Percentiles rank a stretch among this genome's conserved stretches.
phyloP scores from a whole-genome alignment of 345 rosid species.

The Citrus medica region DNA sequence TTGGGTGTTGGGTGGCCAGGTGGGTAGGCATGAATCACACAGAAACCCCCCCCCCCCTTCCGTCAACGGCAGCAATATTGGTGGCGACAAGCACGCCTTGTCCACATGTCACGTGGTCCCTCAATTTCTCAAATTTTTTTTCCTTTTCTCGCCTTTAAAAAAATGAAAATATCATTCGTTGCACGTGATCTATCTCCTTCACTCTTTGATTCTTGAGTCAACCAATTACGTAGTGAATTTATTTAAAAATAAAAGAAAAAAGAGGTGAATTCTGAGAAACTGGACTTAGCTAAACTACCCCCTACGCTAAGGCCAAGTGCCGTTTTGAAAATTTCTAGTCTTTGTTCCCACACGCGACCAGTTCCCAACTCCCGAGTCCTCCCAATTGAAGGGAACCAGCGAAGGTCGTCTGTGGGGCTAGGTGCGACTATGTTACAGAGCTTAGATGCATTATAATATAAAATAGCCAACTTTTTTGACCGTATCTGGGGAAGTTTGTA shows the following conservation, averaged over 20 bases:
- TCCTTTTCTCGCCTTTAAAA: no score
- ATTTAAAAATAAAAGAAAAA: no score
- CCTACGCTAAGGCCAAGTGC: not conserved
- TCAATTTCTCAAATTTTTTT: not conserved
- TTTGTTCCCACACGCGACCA: no score
- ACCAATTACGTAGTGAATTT: not conserved
- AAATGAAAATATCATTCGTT: not conserved
- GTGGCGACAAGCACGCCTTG: not conserved
- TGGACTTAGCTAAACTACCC: not conserved
- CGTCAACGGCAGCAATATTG: no score
- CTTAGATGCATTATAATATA: no score
- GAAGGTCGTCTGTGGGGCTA: no score
- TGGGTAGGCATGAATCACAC: not conserved
- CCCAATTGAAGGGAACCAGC: no score
- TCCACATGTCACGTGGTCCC: not conserved
- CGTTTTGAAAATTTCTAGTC: no score
- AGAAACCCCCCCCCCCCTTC: not conserved
- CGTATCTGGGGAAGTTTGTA: no score
- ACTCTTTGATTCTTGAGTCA: not conserved
- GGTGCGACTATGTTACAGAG: no score
- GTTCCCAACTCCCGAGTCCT: no score
- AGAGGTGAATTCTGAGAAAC: not conserved
- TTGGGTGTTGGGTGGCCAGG: not conserved
- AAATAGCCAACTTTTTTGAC: no score
- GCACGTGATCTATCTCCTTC: not conserved